Evolutionary conservation across 768 basidiomycete species (phyloP).

Genomic region (Imleria badia): DNA sequence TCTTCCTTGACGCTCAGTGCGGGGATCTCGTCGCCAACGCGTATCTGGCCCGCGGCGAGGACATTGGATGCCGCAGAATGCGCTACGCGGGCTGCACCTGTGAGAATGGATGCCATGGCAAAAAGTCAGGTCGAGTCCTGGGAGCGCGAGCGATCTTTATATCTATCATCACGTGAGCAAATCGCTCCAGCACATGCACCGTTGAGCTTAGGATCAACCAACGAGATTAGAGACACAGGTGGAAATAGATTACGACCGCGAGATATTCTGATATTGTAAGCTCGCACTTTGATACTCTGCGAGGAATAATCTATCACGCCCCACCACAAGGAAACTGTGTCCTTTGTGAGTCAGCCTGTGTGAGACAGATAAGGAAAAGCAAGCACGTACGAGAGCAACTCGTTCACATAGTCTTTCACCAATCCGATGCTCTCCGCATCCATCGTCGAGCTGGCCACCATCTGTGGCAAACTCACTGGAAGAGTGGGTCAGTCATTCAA

Average conservation of each 20-base stretch:
- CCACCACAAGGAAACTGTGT: conserved; percentile 73
- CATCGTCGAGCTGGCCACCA: conserved; percentile 87
- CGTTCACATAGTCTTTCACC: conserved; percentile 86
- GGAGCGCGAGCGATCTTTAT: background rate
- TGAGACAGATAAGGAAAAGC: background rate
- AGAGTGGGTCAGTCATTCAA: conserved; percentile 9
- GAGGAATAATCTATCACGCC: conserved; percentile 72
- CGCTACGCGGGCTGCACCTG: conserved; percentile 48
- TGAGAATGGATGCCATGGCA: conserved; percentile 49
- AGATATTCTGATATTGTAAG: conserved; percentile 78
- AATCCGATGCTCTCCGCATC: conserved; percentile 83
- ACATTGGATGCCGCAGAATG: conserved; percentile 55
- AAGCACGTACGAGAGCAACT: conserved; percentile 69
- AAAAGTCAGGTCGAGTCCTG: background rate
- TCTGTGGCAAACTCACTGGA: conserved; percentile 88
- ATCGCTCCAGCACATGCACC: too few species aligned
- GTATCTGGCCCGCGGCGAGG: conserved; percentile 46
- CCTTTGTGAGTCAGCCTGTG: background rate
- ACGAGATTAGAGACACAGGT: background rate
- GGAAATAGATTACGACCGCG: conserved; percentile 54
- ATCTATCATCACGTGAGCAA: conserved; percentile 4
- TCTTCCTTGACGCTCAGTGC: conserved; percentile 57
- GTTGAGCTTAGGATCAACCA: background rate
- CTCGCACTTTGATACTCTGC: conserved; percentile 77
- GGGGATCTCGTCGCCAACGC: conserved; percentile 43